Base-by-base conservation (phyloP, 371 early-diverging fungal genomes). In the Apophysomyces sp. region DNA sequence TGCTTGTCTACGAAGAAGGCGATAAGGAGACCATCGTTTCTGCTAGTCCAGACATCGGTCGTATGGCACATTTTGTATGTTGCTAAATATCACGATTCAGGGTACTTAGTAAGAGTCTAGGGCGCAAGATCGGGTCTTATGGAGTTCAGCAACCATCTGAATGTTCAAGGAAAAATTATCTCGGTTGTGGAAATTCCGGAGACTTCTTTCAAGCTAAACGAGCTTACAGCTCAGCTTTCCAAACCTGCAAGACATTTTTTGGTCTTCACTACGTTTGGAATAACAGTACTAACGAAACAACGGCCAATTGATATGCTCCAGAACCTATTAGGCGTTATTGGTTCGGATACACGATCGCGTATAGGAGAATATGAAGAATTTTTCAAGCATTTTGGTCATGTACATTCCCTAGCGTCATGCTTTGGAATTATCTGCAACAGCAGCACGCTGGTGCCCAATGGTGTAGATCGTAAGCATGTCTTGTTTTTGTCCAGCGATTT, bases 231-330 rank as follows among this genome's bases (percentile, higher is more conserved):
- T 1, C 86, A 86, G 39, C 74, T 83, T 4, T 71, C 77, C 4
- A 55, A 66, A 18, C 83, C 89, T 15, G 64, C 86, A 12, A 80
- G 93, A 26, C 79, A 81, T 21, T 92, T 92, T 68, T 74, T 90
- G 4, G 83, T 93, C 9, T 76, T 95, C 52, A 92, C 96, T 4
- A 92, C 93, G 41, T 76, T 86, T 21, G 94, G 92, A 3, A 67
- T 92, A 30, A 74, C 73, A 8, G 68, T 91, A 15, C 71, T 91
- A 12, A 66, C 72, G 29, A 89, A 93, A 72, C 90, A 87, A 53
- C 80, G 94, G 27, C 95, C 95, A 16, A 82, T 92, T 9, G 94
- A 94, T 65, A 79, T 89, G 69, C 65, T 94, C 13, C 78, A 84
- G 28, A 76, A 77, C 27, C 62, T 91, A 13, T 52, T 89, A 29